Base-by-base conservation (phyloP, 2,329 filamentous ascomycete species). In the Fusarium sambucinum region DNA sequence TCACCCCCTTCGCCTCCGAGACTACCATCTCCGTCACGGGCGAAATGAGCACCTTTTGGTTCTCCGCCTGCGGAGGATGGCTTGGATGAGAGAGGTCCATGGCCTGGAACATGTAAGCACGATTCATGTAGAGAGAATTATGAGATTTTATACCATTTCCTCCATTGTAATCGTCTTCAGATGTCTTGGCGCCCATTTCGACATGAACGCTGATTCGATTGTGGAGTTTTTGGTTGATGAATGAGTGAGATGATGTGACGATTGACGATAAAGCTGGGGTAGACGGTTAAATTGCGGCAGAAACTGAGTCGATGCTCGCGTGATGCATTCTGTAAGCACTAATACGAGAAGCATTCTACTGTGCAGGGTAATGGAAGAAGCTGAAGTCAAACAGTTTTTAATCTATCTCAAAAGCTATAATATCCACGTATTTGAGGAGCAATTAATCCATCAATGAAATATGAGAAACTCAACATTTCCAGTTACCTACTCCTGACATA, bases 11-110 rank as follows among this genome's bases (percentile, higher is more conserved):
- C 59, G 17, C 66, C 72, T 21, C 79, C 81, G 46, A 82, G 56
- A 46, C 69, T 79, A 6, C 79, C 78, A 53, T 84, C 82, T 10
- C 81, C 81, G 58, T 84, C 82, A 41, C 78, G 76, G 61, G 78
- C 76, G 40, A 79, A 66, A 59, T 83, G 80, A 8, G 69, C 69
- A 33, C 81, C 82, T 10, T 80, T 79, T 38, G 80, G 79, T 61
- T 82, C 79, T 47, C 82, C 82, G 41, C 81, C 80, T 50, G 68
- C 59, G 53, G 69, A 63, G 40, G 57, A 59, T 44, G 65, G 42
- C 29, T 65, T 59, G 47, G 61, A 48, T 14, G 69, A 60, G 58
- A 63, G 62, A 30, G 71, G 59, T 46, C 68, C 65, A 35, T 60
- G 58, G 40, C 71, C 71, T 74, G 30, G 13, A 2, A 19, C 3